Conservation (phyloP, 2,329 filamentous ascomycete genomes). For the Ambrosiella cleistominuta region DNA sequence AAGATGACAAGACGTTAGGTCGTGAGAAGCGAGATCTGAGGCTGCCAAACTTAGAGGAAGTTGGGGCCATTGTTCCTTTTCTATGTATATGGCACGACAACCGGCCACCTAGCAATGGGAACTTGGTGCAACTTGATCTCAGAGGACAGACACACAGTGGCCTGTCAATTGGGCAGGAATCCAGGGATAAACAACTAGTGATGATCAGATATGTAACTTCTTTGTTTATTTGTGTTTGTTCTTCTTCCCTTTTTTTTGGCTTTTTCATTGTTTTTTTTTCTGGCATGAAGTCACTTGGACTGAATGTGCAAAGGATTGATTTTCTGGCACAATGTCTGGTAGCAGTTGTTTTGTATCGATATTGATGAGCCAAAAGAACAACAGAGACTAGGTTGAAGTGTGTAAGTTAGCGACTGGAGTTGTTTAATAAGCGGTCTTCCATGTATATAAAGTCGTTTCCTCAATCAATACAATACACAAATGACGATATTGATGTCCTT, state of each 20-base stretch:
- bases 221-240: conserved; percentile 1
- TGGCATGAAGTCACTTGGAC: not conserved
- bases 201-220: not conserved
- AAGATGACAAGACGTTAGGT: conserved; percentile 21
- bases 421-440: not conserved
- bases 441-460: not conserved
- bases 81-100: not conserved
- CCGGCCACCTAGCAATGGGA: not conserved
- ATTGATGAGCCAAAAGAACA: not conserved
- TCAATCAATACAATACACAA: not conserved
- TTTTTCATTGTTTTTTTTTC: not conserved
- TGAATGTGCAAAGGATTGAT: conserved; percentile 1
- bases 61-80: conserved; percentile 3
- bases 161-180: not conserved
- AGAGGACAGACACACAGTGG: not conserved
- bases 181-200: not conserved
- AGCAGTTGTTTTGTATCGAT: not conserved
- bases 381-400: not conserved
- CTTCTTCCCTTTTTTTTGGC: not conserved
- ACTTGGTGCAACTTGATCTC: not conserved
- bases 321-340: not conserved
- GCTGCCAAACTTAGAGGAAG: conserved; percentile 19
- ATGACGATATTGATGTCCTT: not conserved
- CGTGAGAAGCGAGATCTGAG: conserved; percentile 11
- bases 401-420: not conserved